Percentiles rank a stretch among this genome's conserved stretches.
Conservation (phyloP, 495 filamentous ascomycete species). For the Hyphodiscus hymeniophilus region DNA sequence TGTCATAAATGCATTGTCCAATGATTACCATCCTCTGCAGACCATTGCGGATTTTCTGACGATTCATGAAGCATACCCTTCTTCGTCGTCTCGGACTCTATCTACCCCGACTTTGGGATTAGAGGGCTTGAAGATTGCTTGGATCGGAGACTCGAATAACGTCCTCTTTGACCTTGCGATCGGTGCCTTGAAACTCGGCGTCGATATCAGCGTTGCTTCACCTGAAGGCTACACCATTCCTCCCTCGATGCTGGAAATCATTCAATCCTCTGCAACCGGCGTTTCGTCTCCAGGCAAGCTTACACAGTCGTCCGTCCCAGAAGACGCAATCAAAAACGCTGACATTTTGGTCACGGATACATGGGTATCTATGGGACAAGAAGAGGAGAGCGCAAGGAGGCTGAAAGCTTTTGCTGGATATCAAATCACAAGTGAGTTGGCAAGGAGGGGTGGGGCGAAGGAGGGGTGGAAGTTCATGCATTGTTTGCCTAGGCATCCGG, state of each 20-base stretch:
- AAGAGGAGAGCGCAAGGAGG: constrained; percentile 66
- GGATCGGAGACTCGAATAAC: constrained; percentile 96
- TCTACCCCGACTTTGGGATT: constrained; percentile 51
- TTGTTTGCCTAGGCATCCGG: constrained; percentile 86
- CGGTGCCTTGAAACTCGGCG: constrained; percentile 75
- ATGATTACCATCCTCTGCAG: constrained; percentile 86
- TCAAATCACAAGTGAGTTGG: constrained; percentile 79
- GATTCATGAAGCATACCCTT: constrained; percentile 65
- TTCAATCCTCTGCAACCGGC: constrained; percentile 49
- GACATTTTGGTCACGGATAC: constrained; percentile 93
- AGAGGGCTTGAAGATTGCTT: constrained; percentile 80
- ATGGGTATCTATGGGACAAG: constrained; percentile 97
- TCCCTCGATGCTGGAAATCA: constrained; percentile 56
- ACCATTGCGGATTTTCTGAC: constrained; percentile 89
- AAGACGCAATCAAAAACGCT: constrained; percentile 81
- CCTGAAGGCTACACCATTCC: constrained; percentile 78
- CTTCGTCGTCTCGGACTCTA: constrained; percentile 18
- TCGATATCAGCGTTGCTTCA: constrained; percentile 78
- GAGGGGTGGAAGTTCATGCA: constrained; percentile 97
- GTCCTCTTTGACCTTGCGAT: constrained; percentile 90
- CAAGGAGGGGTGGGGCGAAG: constrained; percentile 78
- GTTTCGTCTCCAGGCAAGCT: constrained; percentile 55
- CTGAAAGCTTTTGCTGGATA: constrained; percentile 80
- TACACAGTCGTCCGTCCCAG: constrained; percentile 66
- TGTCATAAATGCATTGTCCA: constrained; percentile 89